Conservation (phyloP, 2,329 filamentous ascomycete species). For the Neofusicoccum umdonicola region DNA sequence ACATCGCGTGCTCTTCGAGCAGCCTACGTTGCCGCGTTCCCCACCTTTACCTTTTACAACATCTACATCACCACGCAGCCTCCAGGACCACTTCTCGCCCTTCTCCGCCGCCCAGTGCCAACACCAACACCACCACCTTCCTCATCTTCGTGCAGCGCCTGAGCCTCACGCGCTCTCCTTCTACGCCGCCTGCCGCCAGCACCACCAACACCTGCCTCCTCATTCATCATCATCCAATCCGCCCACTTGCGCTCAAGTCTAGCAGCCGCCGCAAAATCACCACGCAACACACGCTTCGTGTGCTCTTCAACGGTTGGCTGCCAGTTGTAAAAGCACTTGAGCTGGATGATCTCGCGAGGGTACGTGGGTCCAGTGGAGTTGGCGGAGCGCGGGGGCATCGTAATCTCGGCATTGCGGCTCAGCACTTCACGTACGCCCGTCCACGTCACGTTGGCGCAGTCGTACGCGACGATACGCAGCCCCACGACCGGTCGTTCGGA, state of each 20-base stretch:
- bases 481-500: slow-evolving; percentile 50
- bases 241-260: slow-evolving; percentile 90
- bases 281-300: slow-evolving; percentile 76
- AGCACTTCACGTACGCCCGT: slow-evolving; percentile 84
- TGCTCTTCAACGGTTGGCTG: slow-evolving; percentile 95
- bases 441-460: slow-evolving; percentile 92
- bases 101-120: slow-evolving; percentile 42
- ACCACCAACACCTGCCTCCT: slow-evolving; percentile 74
- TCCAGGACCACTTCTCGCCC: slow-evolving; percentile 48
- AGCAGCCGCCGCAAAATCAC: slow-evolving; percentile 70
- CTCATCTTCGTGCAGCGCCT: slow-evolving; percentile 76
- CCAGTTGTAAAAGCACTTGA: slow-evolving; percentile 95
- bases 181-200: slow-evolving; percentile 65
- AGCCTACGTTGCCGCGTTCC: not conserved
- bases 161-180: slow-evolving; percentile 76
- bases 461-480: slow-evolving; percentile 78
- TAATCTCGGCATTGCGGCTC: slow-evolving; percentile 76
- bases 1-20: not conserved
- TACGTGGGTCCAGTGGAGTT: slow-evolving; percentile 50
- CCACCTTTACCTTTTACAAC: not conserved
- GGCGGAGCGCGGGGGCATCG: slow-evolving; percentile 42
- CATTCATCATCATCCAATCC: slow-evolving; percentile 87
- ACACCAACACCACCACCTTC: slow-evolving; percentile 60
- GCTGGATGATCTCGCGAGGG: slow-evolving; percentile 73
- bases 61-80: slow-evolving; percentile 49